Evolutionary conservation across 441 rosid species (phyloP), one percentile per base, ranked within the genome.

Genomic region (Mallotus japonicus): DNA sequence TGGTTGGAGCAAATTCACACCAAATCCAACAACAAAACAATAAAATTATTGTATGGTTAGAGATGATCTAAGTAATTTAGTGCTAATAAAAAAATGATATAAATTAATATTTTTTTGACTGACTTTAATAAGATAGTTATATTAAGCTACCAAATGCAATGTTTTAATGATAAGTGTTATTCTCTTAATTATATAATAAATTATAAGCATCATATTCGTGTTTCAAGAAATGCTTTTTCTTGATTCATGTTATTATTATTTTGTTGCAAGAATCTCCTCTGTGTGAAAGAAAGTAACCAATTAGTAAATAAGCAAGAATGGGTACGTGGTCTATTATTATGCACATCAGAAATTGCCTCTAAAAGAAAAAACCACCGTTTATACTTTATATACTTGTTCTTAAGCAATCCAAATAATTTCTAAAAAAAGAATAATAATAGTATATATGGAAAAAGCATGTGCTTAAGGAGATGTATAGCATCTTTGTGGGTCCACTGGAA

Each of bases 91-190:
- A 37, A 4, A 4, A 44, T 44, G 49, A 0, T 1, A 10, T 7
- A 44, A 44, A 44, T 44, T 8, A 44, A 44, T 44, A 44, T 44
- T 44, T 44, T 37, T 37, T 37, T 37, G 6, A 54, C 17, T 54
- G 14, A 54, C 14, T 13, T 28, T 12, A 5, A 9, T 49, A 53
- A 50, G 24, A 50, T 67, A 0, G 20, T 50, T 8, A 67, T 28
- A 67, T 24, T 37, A 57, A 60, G 16, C 66, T 70, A 10, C 66
- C 46, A 28, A 70, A 47, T 70, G 58, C 73, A 70, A 59, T 58
- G 65, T 20, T 6, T 44, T 9, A 24, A 17, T 16, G 66, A 46
- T 47, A 60, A 10, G 1, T 54, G 16, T 67, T n/a, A 55, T 42
- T 42, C 46, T 32, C 13, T 7, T n/a, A n/a, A n/a, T n/a, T n/a